These are phyloP conservation scores for Porphyrellus cyaneotinctus DNA, from an alignment of 768 basidiomycete species.

Conservation along the genomic window DNA sequence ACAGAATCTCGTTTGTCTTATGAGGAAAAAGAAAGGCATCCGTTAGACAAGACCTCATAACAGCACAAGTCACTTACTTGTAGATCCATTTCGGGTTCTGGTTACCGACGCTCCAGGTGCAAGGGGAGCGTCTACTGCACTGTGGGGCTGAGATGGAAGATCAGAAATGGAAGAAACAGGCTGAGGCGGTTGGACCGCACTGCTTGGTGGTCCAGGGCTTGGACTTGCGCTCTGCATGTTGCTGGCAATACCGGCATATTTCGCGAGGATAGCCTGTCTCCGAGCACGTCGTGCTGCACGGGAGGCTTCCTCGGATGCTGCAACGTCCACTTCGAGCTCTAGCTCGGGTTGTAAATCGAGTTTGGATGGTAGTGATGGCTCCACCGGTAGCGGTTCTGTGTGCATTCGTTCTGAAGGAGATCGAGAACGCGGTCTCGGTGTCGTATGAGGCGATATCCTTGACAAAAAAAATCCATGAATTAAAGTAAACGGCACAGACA, in stretches of 20 bases:
- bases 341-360: slow-evolving; percentile 36
- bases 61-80: slow-evolving; percentile 14
- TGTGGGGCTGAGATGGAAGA: slow-evolving; percentile 54
- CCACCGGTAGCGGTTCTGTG: slow-evolving; percentile 16
- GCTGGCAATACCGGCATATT: slow-evolving; percentile 54
- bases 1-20: slow-evolving; percentile 50
- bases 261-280: slow-evolving; percentile 76
- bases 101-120: slow-evolving; percentile 8
- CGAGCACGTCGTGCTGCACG: slow-evolving; percentile 65
- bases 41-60: neutral
- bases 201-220: slow-evolving; percentile 62
- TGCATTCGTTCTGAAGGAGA: slow-evolving; percentile 24
- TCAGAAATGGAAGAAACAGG: slow-evolving; percentile 58
- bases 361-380: slow-evolving; percentile 17
- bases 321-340: slow-evolving; percentile 54
- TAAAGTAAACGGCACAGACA: slow-evolving; percentile 1
- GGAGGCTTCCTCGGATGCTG: slow-evolving; percentile 52
- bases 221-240: slow-evolving; percentile 44
- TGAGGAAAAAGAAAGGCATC: neutral
- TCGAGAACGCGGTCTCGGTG: slow-evolving; percentile 23
- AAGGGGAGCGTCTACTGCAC: slow-evolving; percentile 35
- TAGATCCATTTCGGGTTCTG: slow-evolving; percentile 18
- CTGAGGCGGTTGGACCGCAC: slow-evolving; percentile 72
- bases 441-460: slow-evolving; percentile 64
- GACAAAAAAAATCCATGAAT: slow-evolving; percentile 12